Evolutionary conservation across 2,329 filamentous ascomycete species (phyloP).

Genomic region (Seiridium cupressi): DNA sequence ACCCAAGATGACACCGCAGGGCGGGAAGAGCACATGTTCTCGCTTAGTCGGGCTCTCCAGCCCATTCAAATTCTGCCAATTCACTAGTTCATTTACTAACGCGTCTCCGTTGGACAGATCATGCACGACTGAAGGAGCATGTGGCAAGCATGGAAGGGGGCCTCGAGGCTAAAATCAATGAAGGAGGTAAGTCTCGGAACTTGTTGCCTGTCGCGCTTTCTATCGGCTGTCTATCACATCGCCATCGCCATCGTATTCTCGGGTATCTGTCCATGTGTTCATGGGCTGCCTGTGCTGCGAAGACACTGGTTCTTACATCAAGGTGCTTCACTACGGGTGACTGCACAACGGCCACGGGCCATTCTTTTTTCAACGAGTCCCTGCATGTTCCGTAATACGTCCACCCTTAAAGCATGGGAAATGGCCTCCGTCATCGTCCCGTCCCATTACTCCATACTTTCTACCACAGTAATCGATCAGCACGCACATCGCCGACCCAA

Average conservation of each 20-base stretch:
- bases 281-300: slow-evolving; percentile 15
- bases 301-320: slow-evolving; percentile 15
- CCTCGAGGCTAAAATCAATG: slow-evolving; percentile 84
- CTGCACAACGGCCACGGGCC: slow-evolving; percentile 5
- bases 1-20: slow-evolving; percentile 16
- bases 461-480: not conserved
- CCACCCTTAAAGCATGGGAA: slow-evolving; percentile 12
- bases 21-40: slow-evolving; percentile 20
- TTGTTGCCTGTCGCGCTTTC: slow-evolving; percentile 20
- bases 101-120: slow-evolving; percentile 55
- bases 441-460: not conserved
- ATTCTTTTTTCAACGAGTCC: slow-evolving; percentile 18
- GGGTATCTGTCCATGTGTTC: slow-evolving; percentile 22
- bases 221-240: slow-evolving; percentile 20
- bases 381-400: slow-evolving; percentile 35
- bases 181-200: slow-evolving; percentile 72
- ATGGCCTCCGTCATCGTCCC: not conserved
- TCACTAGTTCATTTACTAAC: slow-evolving; percentile 34
- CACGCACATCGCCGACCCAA: slow-evolving; percentile 5
- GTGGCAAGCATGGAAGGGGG: slow-evolving; percentile 83
- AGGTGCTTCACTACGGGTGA: slow-evolving; percentile 11
- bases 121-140: slow-evolving; percentile 91
- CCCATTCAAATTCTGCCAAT: slow-evolving; percentile 15
- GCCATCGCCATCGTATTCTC: slow-evolving; percentile 25
- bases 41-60: slow-evolving; percentile 13